A percentile compares a stretch with the other conserved stretches of the same genome.
Conservation (phyloP, 1,284 basidiomycete genomes). For the Pisolithus thermaeus region DNA sequence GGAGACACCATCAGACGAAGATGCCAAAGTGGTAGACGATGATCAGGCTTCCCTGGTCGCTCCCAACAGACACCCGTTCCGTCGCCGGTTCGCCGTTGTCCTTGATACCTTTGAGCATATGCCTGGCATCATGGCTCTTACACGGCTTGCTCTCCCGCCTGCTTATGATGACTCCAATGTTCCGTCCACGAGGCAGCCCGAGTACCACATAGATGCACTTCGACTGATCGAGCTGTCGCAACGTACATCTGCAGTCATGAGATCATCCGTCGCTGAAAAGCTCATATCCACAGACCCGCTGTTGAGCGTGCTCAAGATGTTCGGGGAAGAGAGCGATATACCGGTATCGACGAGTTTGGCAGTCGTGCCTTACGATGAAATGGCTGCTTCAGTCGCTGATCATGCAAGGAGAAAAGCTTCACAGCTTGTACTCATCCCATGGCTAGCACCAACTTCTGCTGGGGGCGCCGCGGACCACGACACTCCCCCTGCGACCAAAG, state of each 20-base stretch:
- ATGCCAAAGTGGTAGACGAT: constrained; percentile 5
- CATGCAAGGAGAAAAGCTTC: constrained; percentile 57
- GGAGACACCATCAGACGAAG: constrained; percentile 1
- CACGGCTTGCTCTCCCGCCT: constrained; percentile 46
- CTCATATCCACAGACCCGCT: constrained; percentile 75
- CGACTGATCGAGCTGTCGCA: constrained; percentile 89
- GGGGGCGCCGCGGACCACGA: constrained; percentile 10
- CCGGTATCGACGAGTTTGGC: constrained; percentile 64
- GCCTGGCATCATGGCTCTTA: constrained; percentile 65
- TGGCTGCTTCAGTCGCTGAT: constrained; percentile 60
- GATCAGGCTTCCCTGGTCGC: constrained; percentile 7
- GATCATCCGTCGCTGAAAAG: constrained; percentile 70
- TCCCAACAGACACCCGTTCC: constrained; percentile 13
- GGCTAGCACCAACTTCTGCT: constrained; percentile 44
- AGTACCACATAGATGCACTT: constrained; percentile 56
- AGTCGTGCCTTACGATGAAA: constrained; percentile 64
- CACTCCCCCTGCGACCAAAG: constrained; percentile 17
- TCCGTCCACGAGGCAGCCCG: constrained; percentile 9
- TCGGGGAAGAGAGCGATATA: constrained; percentile 73
- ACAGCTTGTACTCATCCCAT: constrained; percentile 83
- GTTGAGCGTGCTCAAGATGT: constrained; percentile 80
- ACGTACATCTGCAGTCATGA: constrained; percentile 87
- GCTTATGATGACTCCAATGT: constrained; percentile 12
- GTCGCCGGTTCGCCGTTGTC: constrained; percentile 66
- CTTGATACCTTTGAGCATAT: constrained; percentile 91